Evolutionary conservation across 768 basidiomycete species (phyloP).

Genomic region (Lactifluus piperatus): DNA sequence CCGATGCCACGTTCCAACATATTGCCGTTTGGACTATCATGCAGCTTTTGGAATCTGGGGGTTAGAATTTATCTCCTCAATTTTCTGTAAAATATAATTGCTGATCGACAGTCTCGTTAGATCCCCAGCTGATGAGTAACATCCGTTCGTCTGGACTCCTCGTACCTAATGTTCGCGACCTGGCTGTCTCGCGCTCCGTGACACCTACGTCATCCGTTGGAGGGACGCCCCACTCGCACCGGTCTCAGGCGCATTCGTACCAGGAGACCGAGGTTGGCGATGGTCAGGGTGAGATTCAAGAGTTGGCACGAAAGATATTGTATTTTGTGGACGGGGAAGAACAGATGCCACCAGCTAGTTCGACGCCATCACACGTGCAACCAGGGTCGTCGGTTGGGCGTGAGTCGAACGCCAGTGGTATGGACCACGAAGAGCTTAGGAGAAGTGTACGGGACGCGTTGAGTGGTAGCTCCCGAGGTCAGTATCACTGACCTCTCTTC

Average conservation of each 20-base stretch:
- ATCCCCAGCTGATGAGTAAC: conserved; percentile 83
- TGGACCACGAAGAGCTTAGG: conserved; percentile 74
- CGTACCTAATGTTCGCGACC: conserved; percentile 77
- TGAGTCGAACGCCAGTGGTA: conserved; percentile 37
- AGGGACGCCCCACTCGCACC: conserved; percentile 64
- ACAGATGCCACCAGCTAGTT: conserved; percentile 48
- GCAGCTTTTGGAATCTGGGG: conserved; percentile 93
- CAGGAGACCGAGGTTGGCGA: conserved; percentile 80
- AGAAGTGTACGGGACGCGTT: conserved; percentile 80
- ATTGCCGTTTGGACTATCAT: conserved; percentile 99
- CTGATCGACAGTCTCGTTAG: conserved; percentile 30
- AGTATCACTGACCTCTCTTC: conserved; percentile 16
- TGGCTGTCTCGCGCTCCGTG: conserved; percentile 63
- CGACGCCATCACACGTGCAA: conserved; percentile 55
- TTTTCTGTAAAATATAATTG: neutral
- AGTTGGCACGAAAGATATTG: conserved; percentile 75
- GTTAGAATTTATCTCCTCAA: conserved; percentile 31
- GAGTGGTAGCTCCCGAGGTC: conserved; percentile 46
- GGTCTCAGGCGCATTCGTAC: conserved; percentile 60
- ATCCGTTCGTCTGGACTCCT: conserved; percentile 79
- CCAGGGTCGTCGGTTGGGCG: conserved; percentile 61
- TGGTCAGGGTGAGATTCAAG: conserved; percentile 86
- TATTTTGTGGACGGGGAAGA: conserved; percentile 82
- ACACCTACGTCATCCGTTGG: conserved; percentile 62
- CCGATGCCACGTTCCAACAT: conserved; percentile 97